phyloP scores from a whole-genome alignment of 129 eudicot species.

The Sambucus nigra region DNA sequence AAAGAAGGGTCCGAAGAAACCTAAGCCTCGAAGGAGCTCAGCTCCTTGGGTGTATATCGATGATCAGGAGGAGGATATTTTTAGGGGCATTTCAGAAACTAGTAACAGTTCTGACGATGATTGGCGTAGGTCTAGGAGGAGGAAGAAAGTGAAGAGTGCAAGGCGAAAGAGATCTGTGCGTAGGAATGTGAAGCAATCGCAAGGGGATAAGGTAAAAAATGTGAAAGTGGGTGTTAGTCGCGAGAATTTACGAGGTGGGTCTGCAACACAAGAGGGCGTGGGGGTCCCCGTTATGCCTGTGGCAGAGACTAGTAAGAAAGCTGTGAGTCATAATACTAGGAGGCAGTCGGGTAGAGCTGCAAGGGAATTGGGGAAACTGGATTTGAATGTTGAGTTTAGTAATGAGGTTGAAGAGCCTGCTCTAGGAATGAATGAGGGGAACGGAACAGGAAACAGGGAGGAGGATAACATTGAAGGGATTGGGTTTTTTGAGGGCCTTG shows the following conservation, averaged over 20 bases:
- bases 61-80: constrained; percentile 47
- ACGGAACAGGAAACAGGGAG: constrained; percentile 34
- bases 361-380: constrained; percentile 66
- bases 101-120: constrained; percentile 61
- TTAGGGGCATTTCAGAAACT: constrained; percentile 39
- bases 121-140: constrained; percentile 30
- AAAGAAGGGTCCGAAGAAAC: constrained; percentile 16
- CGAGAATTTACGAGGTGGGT: constrained; percentile 21
- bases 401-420: constrained; percentile 71
- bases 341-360: constrained; percentile 56
- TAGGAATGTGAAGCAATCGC: constrained; percentile 15
- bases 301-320: constrained; percentile 32
- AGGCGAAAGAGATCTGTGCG: constrained; percentile 5
- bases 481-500: constrained; percentile 81
- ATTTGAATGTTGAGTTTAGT: constrained; percentile 73
- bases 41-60: constrained; percentile 60
- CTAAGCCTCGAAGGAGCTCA: constrained; percentile 3
- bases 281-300: constrained; percentile 18
- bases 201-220: constrained; percentile 18
- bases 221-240: constrained; percentile 14
- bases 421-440: constrained; percentile 22
- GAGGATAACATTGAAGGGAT: constrained; percentile 60
- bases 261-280: constrained; percentile 21
- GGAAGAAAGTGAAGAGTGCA: constrained; percentile 21
- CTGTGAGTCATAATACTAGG: constrained; percentile 26